Evolutionary conservation across 2,329 filamentous ascomycete species (phyloP).

Genomic region (Colletotrichum sp.): DNA sequence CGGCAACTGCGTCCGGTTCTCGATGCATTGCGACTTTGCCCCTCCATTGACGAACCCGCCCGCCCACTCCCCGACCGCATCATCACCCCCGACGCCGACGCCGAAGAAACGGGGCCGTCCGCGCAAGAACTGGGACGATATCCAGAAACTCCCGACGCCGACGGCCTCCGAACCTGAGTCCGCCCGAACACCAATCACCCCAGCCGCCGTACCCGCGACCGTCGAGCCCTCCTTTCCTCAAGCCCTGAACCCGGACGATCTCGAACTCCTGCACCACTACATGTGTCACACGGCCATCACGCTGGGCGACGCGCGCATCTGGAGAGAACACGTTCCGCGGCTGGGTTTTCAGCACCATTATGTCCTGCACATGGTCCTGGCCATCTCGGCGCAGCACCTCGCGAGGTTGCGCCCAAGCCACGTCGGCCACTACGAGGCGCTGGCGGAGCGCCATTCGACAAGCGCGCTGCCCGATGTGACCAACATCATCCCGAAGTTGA

Average conservation of each 20-base stretch:
- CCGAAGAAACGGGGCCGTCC: conserved; percentile 20
- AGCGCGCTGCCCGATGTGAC: conserved; percentile 23
- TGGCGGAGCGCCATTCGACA: conserved; percentile 25
- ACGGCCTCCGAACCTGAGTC: neutral
- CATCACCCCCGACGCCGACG: neutral
- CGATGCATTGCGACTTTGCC: conserved; percentile 22
- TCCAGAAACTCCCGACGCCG: neutral
- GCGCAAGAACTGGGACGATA: conserved; percentile 17
- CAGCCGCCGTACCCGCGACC: neutral
- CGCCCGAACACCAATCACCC: neutral
- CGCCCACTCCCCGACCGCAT: neutral
- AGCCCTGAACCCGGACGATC: conserved; percentile 23
- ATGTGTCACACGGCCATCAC: conserved; percentile 23
- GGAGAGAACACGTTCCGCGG: conserved; percentile 23
- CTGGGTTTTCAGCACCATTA: conserved; percentile 28
- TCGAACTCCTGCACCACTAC: conserved; percentile 30
- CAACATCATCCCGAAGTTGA: conserved; percentile 22
- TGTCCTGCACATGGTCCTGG: conserved; percentile 28
- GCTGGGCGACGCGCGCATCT: conserved; percentile 22
- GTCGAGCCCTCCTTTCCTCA: neutral
- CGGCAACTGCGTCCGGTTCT: conserved; percentile 21
- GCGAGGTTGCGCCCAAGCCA: conserved; percentile 8
- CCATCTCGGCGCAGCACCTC: conserved; percentile 27
- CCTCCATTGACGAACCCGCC: neutral
- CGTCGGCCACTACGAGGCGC: neutral